Evolutionary conservation across 768 basidiomycete species (phyloP), one percentile per base, ranked within the genome.

Genomic region (Asterophora parasitica): DNA sequence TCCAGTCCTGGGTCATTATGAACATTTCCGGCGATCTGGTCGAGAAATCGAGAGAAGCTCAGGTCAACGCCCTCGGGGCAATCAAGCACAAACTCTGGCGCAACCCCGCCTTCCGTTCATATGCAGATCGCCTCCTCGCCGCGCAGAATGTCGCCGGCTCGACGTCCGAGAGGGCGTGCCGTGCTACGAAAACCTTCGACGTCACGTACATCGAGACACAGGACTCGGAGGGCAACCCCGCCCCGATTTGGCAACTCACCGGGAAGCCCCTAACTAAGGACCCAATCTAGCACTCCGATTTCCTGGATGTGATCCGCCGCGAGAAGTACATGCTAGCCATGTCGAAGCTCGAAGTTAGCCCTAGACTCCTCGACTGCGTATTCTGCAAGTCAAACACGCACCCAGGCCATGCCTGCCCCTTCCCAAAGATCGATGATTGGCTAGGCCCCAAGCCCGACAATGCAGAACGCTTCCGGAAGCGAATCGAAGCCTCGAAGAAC

Each of bases 171-270:
- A 31, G 26, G 7, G 40, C 40, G 3, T 23, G 23, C 35, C 19
- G 12, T 8, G 41, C 40, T 11, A 51, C 33, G 23, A 3, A 23
- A 6, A 23, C 23, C 3, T 23, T 23, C 23, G 6, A 23, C 23
- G 6, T 23, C 23, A 23, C 3, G 23, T 23, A 23, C 40, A 42
- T 51, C 17, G 45, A 51, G 11, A 23, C 23, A 7, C 7, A 46
- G 3, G 42, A 46, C 19, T 23, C 32, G 7, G 15, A 37, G 15
- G 44, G 50, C 8, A 12, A 39, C 4, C 16, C 28, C 2, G 39
- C 39, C 6, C 44, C 47, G 19, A 48, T 48, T 39, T 48, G 47
- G 47, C 47, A 48, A 12, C 47, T 48, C 30, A 48, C 47, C 13
- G 45, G 34, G 1, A 32, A 40, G 15, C 40, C 50, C 15, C 40